Conservation (phyloP, 176 grass and related monocot genomes). For the Chrysopogon serrulatus region DNA sequence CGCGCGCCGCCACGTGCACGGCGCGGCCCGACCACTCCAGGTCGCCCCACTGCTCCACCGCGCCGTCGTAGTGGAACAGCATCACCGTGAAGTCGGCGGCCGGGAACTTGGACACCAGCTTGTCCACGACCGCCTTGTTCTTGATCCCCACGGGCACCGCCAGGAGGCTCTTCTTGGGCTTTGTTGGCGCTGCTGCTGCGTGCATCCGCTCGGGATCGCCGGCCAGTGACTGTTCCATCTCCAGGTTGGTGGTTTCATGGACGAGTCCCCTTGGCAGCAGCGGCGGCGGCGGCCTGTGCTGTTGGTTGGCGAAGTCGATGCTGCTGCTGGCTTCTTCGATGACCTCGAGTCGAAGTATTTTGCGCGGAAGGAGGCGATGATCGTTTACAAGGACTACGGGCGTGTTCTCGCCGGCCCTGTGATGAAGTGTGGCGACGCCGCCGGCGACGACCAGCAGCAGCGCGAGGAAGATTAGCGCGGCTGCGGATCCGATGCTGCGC, state of each 20-base stretch:
- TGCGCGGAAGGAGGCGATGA: not conserved
- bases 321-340: not conserved
- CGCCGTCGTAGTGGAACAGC: slow-evolving; percentile 27
- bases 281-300: not conserved
- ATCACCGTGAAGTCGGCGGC: not conserved
- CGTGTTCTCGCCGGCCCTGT: not conserved
- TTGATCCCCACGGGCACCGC: not conserved
- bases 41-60: not conserved
- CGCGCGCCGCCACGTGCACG: not conserved
- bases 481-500: not conserved
- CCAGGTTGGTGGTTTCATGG: not conserved
- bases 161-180: not conserved
- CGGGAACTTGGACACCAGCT: not conserved
- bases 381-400: not conserved
- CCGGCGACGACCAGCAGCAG: not conserved
- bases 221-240: not conserved
- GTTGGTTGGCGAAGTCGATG: not conserved
- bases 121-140: not conserved
- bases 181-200: not conserved
- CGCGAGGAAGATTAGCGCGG: not conserved
- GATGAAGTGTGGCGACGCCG: not conserved
- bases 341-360: not conserved
- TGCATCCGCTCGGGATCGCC: not conserved
- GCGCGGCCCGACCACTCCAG: not conserved
- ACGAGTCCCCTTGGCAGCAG: not conserved